phyloP scores from a whole-genome alignment of 805 yeast genomes.

The Ogataea polymorpha region DNA sequence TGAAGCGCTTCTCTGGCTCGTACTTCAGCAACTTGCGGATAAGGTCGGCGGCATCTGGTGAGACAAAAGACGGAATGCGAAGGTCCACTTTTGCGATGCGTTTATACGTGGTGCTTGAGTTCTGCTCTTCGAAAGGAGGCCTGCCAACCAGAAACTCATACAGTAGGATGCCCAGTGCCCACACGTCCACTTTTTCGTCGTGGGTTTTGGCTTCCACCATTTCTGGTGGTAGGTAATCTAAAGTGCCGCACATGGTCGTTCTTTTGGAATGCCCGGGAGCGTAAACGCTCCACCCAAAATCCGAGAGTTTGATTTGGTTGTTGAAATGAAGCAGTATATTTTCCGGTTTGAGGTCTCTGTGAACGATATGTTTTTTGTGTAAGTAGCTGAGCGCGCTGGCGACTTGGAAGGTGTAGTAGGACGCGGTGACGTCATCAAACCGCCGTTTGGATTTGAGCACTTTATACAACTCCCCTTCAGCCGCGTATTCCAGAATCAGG shows the following conservation, averaged over 20 bases:
- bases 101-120: conserved; percentile 73
- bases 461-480: conserved; percentile 83
- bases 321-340: conserved; percentile 76
- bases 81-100: conserved; percentile 78
- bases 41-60: conserved; percentile 73
- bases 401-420: conserved; percentile 78
- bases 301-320: conserved; percentile 79
- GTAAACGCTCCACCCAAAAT: conserved; percentile 94
- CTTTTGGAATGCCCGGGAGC: conserved; percentile 51
- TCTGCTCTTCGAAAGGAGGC: conserved; percentile 89
- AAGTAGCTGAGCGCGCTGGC: conserved; percentile 75
- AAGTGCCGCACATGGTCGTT: conserved; percentile 88
- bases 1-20: conserved; percentile 64
- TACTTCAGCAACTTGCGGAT: conserved; percentile 61
- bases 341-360: conserved; percentile 93
- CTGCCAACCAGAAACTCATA: conserved; percentile 84
- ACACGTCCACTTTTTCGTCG: conserved; percentile 75
- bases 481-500: conserved; percentile 77
- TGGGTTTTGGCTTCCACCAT: conserved; percentile 83
- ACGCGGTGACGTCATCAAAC: conserved; percentile 70
- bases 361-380: conserved; percentile 79
- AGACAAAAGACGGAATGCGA: conserved; percentile 65
- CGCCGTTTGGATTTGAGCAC: conserved; percentile 62
- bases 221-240: conserved; percentile 94
- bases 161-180: conserved; percentile 89